A percentile compares a stretch with the other conserved stretches of the same genome.
Conservation (phyloP, 2,329 filamentous ascomycete genomes). For the Cadophora sp. region DNA sequence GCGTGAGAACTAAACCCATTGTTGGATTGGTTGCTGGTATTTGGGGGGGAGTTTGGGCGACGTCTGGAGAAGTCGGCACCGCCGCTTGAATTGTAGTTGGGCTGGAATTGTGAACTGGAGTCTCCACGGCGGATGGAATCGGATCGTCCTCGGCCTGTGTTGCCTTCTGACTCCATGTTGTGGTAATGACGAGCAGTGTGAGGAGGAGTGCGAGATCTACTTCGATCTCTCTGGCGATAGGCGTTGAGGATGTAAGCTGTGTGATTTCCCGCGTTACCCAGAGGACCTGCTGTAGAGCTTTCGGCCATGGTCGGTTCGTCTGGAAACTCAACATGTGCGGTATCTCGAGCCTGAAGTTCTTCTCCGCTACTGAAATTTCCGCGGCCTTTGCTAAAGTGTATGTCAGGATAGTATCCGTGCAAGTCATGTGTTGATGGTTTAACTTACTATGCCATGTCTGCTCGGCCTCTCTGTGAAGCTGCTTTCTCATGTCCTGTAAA, state of each 20-base stretch:
- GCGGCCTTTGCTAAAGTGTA: neutral
- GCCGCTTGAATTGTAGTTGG: neutral
- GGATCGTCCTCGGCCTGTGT: neutral
- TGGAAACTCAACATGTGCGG: neutral
- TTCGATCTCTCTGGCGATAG: neutral
- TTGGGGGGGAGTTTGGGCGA: neutral
- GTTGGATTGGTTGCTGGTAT: neutral
- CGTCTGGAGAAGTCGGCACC: neutral
- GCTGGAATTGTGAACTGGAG: neutral
- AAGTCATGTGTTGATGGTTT: neutral
- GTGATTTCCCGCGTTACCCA: too few relatives aligned
- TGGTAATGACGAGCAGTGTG: too few relatives aligned
- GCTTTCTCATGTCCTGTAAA: neutral
- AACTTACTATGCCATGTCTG: neutral
- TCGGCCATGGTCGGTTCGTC: slow-evolving; percentile 1
- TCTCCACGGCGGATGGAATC: neutral
- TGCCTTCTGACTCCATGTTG: neutral
- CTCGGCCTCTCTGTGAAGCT: slow-evolving; percentile 14
- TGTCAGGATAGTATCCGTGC: neutral
- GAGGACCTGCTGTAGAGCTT: neutral
- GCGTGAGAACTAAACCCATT: neutral
- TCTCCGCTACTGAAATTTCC: neutral
- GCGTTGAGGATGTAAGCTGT: neutral
- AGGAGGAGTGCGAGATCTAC: neutral
- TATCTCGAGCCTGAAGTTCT: too few relatives aligned